A percentile compares a stretch with the other conserved stretches of the same genome.
phyloP scores from a whole-genome alignment of 192 early-diverging fungal species.

The Entomortierella beljakovae region DNA sequence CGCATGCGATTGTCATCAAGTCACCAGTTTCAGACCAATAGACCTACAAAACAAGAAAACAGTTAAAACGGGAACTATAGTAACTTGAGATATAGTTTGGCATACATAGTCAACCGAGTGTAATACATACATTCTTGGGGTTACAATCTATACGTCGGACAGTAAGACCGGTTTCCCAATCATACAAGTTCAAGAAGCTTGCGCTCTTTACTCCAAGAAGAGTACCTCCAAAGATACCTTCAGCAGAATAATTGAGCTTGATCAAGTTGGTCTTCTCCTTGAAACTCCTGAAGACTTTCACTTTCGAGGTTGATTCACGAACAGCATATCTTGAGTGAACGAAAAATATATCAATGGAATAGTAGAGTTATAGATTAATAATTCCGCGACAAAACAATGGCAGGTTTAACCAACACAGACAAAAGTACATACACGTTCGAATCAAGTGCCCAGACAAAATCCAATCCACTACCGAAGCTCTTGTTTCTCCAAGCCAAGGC shows the following conservation, averaged over 20 bases:
- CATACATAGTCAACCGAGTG: no score
- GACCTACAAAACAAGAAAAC: constrained; percentile 55
- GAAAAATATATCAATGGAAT: neutral
- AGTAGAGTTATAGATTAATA: no score
- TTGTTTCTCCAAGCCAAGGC: constrained; percentile 99
- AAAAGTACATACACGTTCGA: constrained; percentile 81
- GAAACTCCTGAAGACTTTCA: constrained; percentile 95
- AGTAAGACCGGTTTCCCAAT: constrained; percentile 95
- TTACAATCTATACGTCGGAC: constrained; percentile 97
- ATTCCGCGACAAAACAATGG: no score
- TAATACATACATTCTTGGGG: constrained; percentile 72
- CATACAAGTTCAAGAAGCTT: constrained; percentile 93
- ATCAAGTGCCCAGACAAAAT: constrained; percentile 99
- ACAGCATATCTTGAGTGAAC: constrained; percentile 78
- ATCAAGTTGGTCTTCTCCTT: constrained; percentile 88
- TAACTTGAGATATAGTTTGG: neutral
- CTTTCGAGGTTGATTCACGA: constrained; percentile 90
- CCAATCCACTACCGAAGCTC: constrained; percentile 94
- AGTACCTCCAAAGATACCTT: constrained; percentile 95
- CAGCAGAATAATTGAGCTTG: constrained; percentile 85
- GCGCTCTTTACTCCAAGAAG: constrained; percentile 90
- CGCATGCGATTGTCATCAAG: constrained; percentile 91
- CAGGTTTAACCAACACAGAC: no score
- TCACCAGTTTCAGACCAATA: constrained; percentile 97
- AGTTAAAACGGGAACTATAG: neutral